Evolutionary conservation across 768 basidiomycete genomes (phyloP).

Genomic region (Kwoniella heveanensis): DNA sequence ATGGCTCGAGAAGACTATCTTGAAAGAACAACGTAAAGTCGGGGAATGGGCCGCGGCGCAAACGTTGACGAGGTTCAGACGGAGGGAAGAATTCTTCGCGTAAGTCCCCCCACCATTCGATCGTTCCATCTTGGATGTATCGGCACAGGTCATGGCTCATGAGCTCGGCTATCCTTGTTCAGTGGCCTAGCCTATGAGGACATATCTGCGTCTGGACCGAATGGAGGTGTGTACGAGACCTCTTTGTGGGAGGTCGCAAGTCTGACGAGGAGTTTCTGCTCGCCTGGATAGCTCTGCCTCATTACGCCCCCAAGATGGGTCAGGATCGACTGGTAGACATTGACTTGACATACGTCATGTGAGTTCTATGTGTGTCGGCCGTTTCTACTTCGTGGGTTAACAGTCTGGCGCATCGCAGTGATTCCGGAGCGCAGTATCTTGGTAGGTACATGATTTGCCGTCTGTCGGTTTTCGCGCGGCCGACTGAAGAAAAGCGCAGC

Average conservation of each 20-base stretch:
- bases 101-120: too few relatives aligned
- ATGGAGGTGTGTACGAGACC: conserved; percentile 64
- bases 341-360: conserved; percentile 86
- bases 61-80: conserved; percentile 60
- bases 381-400: too few relatives aligned
- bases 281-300: conserved; percentile 74
- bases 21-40: conserved; percentile 70
- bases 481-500: background rate
- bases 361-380: conserved; percentile 45
- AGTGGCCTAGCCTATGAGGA: conserved; percentile 50
- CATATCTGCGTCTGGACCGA: conserved; percentile 84
- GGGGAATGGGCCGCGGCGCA: conserved; percentile 91
- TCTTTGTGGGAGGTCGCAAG: background rate
- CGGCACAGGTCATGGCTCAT: too few relatives aligned
- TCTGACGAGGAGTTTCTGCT: background rate
- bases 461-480: background rate
- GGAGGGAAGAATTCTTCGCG: conserved; percentile 50
- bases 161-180: too few relatives aligned
- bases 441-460: conserved; percentile 27
- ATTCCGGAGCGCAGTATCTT: conserved; percentile 70
- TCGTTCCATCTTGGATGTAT: too few relatives aligned
- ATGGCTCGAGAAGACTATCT: conserved; percentile 81
- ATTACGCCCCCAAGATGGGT: conserved; percentile 77
- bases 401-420: conserved; percentile 67
- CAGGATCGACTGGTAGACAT: conserved; percentile 73